Conservation (phyloP, 1,284 basidiomycete species). For the Sanghuangporus baumii region DNA sequence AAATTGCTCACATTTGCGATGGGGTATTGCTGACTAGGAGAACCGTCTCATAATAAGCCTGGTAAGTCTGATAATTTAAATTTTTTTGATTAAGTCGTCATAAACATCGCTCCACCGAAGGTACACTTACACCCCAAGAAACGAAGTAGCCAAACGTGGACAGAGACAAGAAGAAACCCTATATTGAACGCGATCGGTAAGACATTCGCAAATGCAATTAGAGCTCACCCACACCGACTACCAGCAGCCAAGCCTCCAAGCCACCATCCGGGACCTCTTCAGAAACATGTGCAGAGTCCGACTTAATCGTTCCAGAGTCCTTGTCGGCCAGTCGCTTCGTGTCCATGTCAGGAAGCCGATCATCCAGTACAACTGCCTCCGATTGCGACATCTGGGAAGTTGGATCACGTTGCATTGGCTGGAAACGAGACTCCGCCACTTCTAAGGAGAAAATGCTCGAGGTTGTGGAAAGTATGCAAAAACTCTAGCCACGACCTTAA, state of each 20-base stretch:
- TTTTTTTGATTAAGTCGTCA: conserved; percentile 15
- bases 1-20: conserved; percentile 21
- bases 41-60: conserved; percentile 44
- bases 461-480: too few relatives aligned
- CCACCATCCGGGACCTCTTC: conserved; percentile 33
- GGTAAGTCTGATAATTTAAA: conserved; percentile 40
- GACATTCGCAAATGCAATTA: background rate
- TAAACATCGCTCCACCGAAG: background rate
- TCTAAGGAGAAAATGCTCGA: too few relatives aligned
- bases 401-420: too few relatives aligned
- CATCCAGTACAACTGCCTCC: background rate
- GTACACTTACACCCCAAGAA: conserved; percentile 34
- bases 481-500: too few relatives aligned
- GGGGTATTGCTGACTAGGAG: conserved; percentile 34
- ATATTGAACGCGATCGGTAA: background rate
- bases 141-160: conserved; percentile 35
- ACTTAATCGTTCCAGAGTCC: background rate
- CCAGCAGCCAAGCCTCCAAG: conserved; percentile 34
- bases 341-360: background rate
- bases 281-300: background rate
- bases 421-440: too few relatives aligned
- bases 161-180: conserved; percentile 1
- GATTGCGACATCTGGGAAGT: too few relatives aligned
- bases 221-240: conserved; percentile 29
- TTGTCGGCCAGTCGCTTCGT: background rate